Conservation (phyloP, 495 filamentous ascomycete species). For the Neurospora sp. region DNA sequence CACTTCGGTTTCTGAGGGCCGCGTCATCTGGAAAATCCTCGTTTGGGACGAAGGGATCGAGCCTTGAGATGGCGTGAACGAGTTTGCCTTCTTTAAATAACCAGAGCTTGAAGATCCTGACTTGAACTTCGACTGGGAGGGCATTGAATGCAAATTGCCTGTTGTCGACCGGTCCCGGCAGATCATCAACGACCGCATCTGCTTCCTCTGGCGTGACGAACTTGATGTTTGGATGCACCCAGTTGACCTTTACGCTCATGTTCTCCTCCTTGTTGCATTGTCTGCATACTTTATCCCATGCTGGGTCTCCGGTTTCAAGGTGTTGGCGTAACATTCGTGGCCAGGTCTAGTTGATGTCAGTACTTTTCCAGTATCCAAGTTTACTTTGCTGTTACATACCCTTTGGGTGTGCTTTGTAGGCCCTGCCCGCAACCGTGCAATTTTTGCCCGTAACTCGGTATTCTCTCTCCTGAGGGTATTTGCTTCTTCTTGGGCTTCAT, state of each 20-base stretch:
- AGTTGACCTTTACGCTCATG: conserved; percentile 15
- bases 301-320: background rate
- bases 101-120: conserved; percentile 19
- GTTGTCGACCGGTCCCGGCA: background rate
- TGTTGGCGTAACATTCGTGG: conserved; percentile 1
- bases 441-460: background rate
- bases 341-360: conserved; percentile 8
- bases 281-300: conserved; percentile 6
- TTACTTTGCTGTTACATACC: background rate
- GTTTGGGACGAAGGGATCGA: conserved; percentile 22
- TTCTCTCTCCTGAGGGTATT: background rate
- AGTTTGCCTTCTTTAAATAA: conserved; percentile 17
- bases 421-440: background rate
- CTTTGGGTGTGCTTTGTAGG: background rate
- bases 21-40: conserved; percentile 7
- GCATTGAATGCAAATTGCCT: conserved; percentile 16
- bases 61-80: conserved; percentile 30
- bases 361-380: background rate
- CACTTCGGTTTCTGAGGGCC: conserved; percentile 7
- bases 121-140: conserved; percentile 21
- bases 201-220: background rate
- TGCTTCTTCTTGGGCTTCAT: background rate
- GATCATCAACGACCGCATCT: background rate
- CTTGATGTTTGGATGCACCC: conserved; percentile 20
- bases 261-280: conserved; percentile 25